Evolutionary conservation across 2,329 filamentous ascomycete genomes (phyloP).

Genomic region (Hypoxylon sp.): DNA sequence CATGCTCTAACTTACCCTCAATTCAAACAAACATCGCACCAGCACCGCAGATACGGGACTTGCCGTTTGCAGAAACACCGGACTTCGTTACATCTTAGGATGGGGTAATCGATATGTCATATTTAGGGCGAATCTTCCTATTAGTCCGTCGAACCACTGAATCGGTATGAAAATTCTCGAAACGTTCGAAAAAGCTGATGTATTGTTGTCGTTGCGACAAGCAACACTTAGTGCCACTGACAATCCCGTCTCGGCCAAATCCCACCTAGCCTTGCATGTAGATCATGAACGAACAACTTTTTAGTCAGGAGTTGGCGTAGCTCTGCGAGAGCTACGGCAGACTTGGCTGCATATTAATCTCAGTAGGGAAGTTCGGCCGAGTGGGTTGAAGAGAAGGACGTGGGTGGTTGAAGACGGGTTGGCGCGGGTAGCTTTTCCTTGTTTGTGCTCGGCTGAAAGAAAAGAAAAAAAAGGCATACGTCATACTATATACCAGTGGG

Average conservation of each 20-base stretch:
- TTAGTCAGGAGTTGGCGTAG: slow-evolving; percentile 39
- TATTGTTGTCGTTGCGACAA: slow-evolving; percentile 1
- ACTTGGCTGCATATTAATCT: slow-evolving; percentile 15
- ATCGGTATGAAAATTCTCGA: slow-evolving; percentile 11
- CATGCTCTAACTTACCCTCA: slow-evolving; percentile 30
- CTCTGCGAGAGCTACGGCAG: background rate
- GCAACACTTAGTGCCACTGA: slow-evolving; percentile 6
- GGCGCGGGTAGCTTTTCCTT: slow-evolving; percentile 31
- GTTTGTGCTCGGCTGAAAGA: slow-evolving; percentile 22
- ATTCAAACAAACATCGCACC: slow-evolving; percentile 39
- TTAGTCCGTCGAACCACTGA: slow-evolving; percentile 2
- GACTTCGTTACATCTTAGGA: slow-evolving; percentile 20
- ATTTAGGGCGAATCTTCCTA: slow-evolving; percentile 1
- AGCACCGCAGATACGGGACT: slow-evolving; percentile 22
- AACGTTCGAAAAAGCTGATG: background rate
- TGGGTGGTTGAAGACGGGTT: slow-evolving; percentile 27
- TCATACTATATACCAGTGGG: slow-evolving; percentile 26
- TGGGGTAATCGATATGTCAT: slow-evolving; percentile 2
- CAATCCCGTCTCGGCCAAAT: slow-evolving; percentile 41
- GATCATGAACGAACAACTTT: slow-evolving; percentile 14
- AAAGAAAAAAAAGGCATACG: slow-evolving; percentile 29
- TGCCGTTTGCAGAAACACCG: slow-evolving; percentile 39
- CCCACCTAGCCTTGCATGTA: slow-evolving; percentile 36
- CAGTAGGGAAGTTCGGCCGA: slow-evolving; percentile 24
- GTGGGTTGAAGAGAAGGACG: slow-evolving; percentile 18